Conservation (phyloP, 306 rosid species). For the Citrullus mucosospermus region DNA sequence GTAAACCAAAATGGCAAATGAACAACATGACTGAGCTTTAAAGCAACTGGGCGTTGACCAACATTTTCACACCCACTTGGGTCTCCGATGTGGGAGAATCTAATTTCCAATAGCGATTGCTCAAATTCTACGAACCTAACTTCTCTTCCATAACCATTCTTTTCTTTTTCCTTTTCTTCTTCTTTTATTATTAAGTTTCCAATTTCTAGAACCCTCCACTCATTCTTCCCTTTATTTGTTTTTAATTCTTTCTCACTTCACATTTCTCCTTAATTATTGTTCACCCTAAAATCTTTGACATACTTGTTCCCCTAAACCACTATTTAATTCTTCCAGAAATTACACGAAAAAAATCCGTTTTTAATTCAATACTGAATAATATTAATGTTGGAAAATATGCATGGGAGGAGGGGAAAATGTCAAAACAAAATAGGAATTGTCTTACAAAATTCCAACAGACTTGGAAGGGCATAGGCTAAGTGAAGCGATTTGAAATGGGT, state of each 20-base stretch:
- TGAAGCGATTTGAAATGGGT: no score
- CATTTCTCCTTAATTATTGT: no score
- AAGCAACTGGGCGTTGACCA: background rate
- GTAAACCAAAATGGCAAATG: background rate
- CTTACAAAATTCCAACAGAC: no score
- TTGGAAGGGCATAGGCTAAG: no score
- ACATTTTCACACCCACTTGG: background rate
- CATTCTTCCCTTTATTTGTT: no score
- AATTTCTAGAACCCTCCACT: no score
- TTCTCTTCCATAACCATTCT: background rate
- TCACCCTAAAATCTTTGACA: no score
- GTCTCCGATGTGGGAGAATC: background rate
- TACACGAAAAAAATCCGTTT: no score
- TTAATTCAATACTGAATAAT: no score
- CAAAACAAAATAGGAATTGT: no score
- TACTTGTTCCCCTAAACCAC: background rate
- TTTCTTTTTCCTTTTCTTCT: background rate
- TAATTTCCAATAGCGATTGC: background rate
- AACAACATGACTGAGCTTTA: background rate
- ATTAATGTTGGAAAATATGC: background rate
- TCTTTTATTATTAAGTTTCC: background rate
- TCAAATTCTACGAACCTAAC: background rate
- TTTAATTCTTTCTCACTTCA: background rate
- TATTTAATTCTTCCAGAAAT: no score
- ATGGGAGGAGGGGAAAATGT: background rate